Base-by-base conservation (phyloP, 441 rosid genomes). In the Populus hybrid region DNA sequence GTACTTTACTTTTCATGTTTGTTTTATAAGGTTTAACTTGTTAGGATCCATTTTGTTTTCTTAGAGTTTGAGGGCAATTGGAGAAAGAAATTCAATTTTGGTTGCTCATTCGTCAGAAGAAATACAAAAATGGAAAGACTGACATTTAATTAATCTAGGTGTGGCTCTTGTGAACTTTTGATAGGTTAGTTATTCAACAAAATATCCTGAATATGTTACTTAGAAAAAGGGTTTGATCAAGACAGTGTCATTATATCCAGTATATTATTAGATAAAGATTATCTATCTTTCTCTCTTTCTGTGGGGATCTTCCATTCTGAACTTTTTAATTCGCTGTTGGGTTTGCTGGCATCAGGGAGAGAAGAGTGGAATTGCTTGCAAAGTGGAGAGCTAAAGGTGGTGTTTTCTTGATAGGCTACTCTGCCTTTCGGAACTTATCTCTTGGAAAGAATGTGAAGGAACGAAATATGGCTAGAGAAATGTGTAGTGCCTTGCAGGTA, bases 321-420 rank as follows among this genome's bases (percentile, higher is more conserved):
- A 9, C 65, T 9, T 9, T 63, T 23, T 23, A 63, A 63, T 63
- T 21, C 18, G 16, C 38, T 65, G 24, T 66, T 71, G 71, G 31
- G n/a, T 74, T 81, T 61, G 8, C 40, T 74, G 72, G 68, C 71
- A 59, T 75, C 68, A 94, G 97, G 89, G 99, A 95, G 72, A 90
- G 90, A 83, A 90, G 99, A 80, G 88, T 83, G 50, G 97, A 92
- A 76, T 86, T 90, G 88, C 88, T 95, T 74, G 87, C 84, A 56
- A 97, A 95, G 84, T 97, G 99, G 99, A 92, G 91, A 85, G 77
- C 84, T 73, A 97, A 95, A 85, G 99, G 99, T 74, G 99, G 99
- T 45, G 85, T 97, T 66, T 94, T 97, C 86, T 75, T 97, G 80
- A 94, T 97, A 80, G 93, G 99, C 82, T 97, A 97, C 79, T 29